Evolutionary conservation across 2,329 filamentous ascomycete species (phyloP).

Genomic region (Raffaelea arxii): DNA sequence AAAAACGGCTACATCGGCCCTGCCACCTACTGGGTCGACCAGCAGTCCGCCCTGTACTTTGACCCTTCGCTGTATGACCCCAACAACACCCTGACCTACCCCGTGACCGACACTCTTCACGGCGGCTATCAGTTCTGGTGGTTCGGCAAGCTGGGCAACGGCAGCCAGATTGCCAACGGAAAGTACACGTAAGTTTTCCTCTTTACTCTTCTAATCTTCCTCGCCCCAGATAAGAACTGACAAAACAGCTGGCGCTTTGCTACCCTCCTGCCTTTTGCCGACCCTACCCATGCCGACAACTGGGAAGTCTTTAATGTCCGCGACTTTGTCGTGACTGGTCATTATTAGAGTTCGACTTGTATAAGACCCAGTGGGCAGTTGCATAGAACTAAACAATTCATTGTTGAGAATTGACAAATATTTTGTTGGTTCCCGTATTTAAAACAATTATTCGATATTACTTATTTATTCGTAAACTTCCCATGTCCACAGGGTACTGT

Average conservation of each 20-base stretch:
- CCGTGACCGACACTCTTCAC: slow-evolving; percentile 12
- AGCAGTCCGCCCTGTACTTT: background rate
- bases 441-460: too few species aligned
- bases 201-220: background rate
- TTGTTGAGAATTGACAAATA: too few species aligned
- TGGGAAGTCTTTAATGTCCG: background rate
- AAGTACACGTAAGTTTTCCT: slow-evolving; percentile 13
- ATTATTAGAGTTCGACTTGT: too few species aligned
- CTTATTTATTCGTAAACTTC: too few species aligned
- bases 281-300: background rate
- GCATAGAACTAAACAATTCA: too few species aligned
- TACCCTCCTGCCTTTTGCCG: background rate
- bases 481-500: too few species aligned
- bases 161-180: slow-evolving; percentile 24
- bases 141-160: slow-evolving; percentile 12
- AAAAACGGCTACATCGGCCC: slow-evolving; percentile 15
- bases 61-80: background rate
- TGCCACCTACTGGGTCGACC: slow-evolving; percentile 7
- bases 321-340: background rate
- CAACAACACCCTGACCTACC: slow-evolving; percentile 9
- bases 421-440: too few species aligned
- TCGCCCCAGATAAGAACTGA: background rate
- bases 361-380: too few species aligned
- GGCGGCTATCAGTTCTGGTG: slow-evolving; percentile 14
- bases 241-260: background rate